Evolutionary conservation across 1,284 basidiomycete genomes (phyloP).

Genomic region (Puccinia coronata): DNA sequence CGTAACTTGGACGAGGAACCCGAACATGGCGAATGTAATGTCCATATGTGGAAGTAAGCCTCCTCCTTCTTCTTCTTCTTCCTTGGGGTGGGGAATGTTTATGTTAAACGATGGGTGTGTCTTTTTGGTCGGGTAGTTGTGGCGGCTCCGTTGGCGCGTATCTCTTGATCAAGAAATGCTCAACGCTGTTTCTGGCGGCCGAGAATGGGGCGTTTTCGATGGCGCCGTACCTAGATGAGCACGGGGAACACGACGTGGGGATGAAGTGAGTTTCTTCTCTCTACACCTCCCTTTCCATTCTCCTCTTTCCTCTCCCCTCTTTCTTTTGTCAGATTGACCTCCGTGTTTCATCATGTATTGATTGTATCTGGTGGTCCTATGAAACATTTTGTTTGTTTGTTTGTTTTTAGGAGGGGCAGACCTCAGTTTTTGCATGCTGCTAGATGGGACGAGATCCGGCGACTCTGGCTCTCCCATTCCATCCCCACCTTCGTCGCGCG

Average conservation of each 20-base stretch:
- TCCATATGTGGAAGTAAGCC: conserved; percentile 87
- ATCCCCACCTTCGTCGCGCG: conserved; percentile 88
- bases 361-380: no score
- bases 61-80: not conserved
- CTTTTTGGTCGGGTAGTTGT: conserved; percentile 66
- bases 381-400: not conserved
- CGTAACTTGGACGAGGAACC: conserved; percentile 65
- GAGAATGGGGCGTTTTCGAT: conserved; percentile 83
- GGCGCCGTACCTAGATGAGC: conserved; percentile 90
- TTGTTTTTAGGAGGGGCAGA: conserved; percentile 69
- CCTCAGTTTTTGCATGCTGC: conserved; percentile 82
- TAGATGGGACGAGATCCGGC: conserved; percentile 88
- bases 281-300: not conserved
- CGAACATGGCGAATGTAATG: conserved; percentile 82
- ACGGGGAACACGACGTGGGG: conserved; percentile 89
- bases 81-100: not conserved
- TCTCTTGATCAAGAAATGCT: conserved; percentile 88
- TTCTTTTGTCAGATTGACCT: no score
- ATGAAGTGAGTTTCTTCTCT: conserved; percentile 74
- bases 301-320: not conserved
- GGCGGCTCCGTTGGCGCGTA: conserved; percentile 84
- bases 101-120: conserved; percentile 31
- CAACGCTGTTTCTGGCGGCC: conserved; percentile 86
- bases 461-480: conserved; percentile 83
- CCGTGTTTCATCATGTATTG: no score